phyloP scores from a whole-genome alignment of 352 stramenopile species.

The Elongisporangium anandrum region DNA sequence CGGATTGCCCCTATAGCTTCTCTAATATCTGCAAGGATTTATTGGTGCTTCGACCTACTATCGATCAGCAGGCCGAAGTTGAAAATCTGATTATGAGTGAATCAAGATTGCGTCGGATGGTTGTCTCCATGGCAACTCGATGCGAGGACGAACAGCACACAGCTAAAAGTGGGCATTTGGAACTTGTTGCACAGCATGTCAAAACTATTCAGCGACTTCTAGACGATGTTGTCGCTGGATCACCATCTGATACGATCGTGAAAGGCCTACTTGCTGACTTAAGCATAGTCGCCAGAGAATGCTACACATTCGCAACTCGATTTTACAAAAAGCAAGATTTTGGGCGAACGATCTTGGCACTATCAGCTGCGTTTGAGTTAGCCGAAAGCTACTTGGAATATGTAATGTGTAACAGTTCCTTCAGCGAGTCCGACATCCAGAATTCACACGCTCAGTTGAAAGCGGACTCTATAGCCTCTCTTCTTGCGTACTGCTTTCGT shows the following conservation, averaged over 20 bases:
- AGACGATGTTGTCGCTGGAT: constrained; percentile 22
- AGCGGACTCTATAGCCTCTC: constrained; percentile 46
- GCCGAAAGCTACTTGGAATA: constrained; percentile 58
- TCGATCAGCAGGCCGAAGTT: constrained; percentile 10
- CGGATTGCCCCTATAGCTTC: constrained; percentile 17
- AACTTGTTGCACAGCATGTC: constrained; percentile 23
- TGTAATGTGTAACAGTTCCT: constrained; percentile 40
- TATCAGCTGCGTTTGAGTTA: constrained; percentile 45
- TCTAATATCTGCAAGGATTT: constrained; percentile 17
- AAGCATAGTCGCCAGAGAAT: constrained; percentile 57
- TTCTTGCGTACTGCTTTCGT: constrained; percentile 53
- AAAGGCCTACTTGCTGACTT: constrained; percentile 43
- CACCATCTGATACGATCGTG: constrained; percentile 17
- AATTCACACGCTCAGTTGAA: constrained; percentile 46
- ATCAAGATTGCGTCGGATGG: constrained; percentile 39
- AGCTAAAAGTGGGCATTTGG: background rate
- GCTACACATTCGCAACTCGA: constrained; percentile 42
- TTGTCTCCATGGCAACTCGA: constrained; percentile 23
- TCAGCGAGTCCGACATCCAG: constrained; percentile 22
- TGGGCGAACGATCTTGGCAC: constrained; percentile 27
- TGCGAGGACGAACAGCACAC: background rate
- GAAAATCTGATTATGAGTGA: constrained; percentile 36
- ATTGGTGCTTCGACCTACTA: constrained; percentile 13
- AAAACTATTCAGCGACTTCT: constrained; percentile 25
- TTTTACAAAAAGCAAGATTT: constrained; percentile 50